Evolutionary conservation across 768 basidiomycete genomes (phyloP).

Genomic region (Psilocybe cyanescens): DNA sequence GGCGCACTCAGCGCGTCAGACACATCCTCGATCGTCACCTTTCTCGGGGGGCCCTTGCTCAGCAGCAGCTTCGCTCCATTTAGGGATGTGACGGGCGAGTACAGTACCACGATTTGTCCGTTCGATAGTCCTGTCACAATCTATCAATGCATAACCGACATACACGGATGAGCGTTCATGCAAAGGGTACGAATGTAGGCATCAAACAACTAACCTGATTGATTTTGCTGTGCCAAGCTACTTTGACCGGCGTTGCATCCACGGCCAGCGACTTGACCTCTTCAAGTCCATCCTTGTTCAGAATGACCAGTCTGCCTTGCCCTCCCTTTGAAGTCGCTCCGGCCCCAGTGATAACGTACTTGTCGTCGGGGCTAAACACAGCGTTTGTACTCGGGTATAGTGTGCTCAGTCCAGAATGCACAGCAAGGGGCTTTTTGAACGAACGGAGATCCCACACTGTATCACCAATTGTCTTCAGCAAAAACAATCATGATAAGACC

Average conservation of each 20-base stretch:
- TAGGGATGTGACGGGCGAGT: conserved; percentile 87
- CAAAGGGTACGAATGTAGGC: conserved; percentile 17
- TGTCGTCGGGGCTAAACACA: conserved; percentile 94
- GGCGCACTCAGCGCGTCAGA: conserved; percentile 85
- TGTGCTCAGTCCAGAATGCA: conserved; percentile 66
- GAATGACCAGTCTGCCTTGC: conserved; percentile 72
- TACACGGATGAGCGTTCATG: conserved; percentile 23
- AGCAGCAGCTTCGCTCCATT: conserved; percentile 92
- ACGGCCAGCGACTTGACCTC: conserved; percentile 69
- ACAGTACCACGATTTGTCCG: conserved; percentile 87
- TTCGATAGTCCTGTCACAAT: conserved; percentile 88
- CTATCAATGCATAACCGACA: conserved; percentile 42
- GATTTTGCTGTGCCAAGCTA: conserved; percentile 95
- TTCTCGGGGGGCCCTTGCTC: conserved; percentile 84
- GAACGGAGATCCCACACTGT: conserved; percentile 94
- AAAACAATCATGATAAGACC: conserved; percentile 10
- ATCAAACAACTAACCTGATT: conserved; percentile 74
- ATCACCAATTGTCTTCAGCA: conserved; percentile 4
- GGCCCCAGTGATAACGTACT: conserved; percentile 83
- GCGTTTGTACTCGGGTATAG: conserved; percentile 94
- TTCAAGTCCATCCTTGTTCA: conserved; percentile 72
- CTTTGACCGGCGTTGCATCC: conserved; percentile 84
- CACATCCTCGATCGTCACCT: conserved; percentile 85
- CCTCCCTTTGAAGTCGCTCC: conserved; percentile 70
- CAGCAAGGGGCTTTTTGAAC: conserved; percentile 86